Evolutionary conservation across 805 yeast genomes (phyloP).

Genomic region (Metschnikowia cubensis): DNA sequence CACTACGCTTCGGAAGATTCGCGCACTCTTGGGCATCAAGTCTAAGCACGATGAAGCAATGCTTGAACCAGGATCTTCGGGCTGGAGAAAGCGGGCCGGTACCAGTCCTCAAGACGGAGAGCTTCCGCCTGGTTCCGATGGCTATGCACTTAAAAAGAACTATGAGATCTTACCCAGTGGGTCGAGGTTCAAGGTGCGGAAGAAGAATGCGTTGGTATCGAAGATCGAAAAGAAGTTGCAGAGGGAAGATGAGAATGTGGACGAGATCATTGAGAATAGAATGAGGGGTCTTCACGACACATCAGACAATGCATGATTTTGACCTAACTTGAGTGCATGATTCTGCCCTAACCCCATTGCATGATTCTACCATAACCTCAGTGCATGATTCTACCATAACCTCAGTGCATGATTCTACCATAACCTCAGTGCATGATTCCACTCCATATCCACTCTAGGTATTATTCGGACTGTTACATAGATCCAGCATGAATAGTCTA

Average conservation of each 20-base stretch:
- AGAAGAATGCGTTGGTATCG: conserved; percentile 19
- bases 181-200: conserved; percentile 46
- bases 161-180: conserved; percentile 75
- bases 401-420: too few relatives aligned
- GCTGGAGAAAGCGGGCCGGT: conserved; percentile 45
- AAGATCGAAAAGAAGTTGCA: conserved; percentile 39
- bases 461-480: too few relatives aligned
- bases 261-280: conserved; percentile 52
- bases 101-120: conserved; percentile 46
- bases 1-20: conserved; percentile 14
- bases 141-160: conserved; percentile 24
- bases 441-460: too few relatives aligned
- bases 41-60: conserved; percentile 14
- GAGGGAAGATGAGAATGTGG: conserved; percentile 44
- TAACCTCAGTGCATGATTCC: too few relatives aligned
- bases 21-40: conserved; percentile 16
- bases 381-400: too few relatives aligned
- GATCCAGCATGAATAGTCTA: too few relatives aligned
- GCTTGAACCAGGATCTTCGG: conserved; percentile 26
- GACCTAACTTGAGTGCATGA: too few relatives aligned
- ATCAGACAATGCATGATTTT: too few relatives aligned
- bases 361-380: too few relatives aligned
- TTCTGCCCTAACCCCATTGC: too few relatives aligned
- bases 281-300: conserved; percentile 14
- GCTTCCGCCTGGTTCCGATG: conserved; percentile 46